phyloP scores from a whole-genome alignment of 1,139 yeast species.

The Blastobotrys indianensis region DNA sequence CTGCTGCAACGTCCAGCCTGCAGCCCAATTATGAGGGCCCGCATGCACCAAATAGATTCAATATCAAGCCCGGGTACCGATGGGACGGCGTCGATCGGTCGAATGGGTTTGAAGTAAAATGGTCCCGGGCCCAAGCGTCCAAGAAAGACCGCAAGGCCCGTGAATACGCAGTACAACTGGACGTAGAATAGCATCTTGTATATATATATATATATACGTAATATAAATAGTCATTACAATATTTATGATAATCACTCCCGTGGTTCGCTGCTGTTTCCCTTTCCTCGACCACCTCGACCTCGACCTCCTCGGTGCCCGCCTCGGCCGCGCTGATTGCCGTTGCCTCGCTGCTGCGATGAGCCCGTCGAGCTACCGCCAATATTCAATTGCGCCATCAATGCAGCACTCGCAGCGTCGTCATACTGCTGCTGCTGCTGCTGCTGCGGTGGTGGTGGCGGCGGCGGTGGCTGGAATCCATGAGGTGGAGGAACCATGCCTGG shows the following conservation, averaged over 20 bases:
- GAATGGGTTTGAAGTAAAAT: slow-evolving; percentile 75
- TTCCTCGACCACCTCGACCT: slow-evolving; percentile 20
- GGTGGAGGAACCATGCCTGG: slow-evolving; percentile 13
- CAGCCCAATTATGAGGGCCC: slow-evolving; percentile 44
- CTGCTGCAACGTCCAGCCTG: slow-evolving; percentile 3
- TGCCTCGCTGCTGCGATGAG: not conserved
- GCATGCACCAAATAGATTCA: slow-evolving; percentile 65
- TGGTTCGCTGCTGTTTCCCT: slow-evolving; percentile 22
- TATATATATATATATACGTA: not conserved
- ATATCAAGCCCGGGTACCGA: slow-evolving; percentile 67
- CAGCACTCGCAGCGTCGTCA: slow-evolving; percentile 29
- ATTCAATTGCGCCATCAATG: slow-evolving; percentile 28
- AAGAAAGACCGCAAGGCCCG: slow-evolving; percentile 37
- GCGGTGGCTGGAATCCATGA: slow-evolving; percentile 17
- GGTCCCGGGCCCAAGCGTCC: slow-evolving; percentile 46
- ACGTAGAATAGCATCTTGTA: slow-evolving; percentile 9
- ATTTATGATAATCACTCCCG: not conserved
- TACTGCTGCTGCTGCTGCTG: slow-evolving; percentile 21
- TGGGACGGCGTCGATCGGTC: slow-evolving; percentile 96
- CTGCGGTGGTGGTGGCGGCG: slow-evolving; percentile 22
- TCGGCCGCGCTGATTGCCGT: slow-evolving; percentile 26
- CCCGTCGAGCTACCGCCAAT: slow-evolving; percentile 13
- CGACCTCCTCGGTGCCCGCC: slow-evolving; percentile 31
- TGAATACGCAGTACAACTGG: slow-evolving; percentile 1
- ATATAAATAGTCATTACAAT: not conserved